These are phyloP conservation scores for Chamaecrista fasciculata DNA, from an alignment of 306 rosid species.

Conservation along the genomic window DNA sequence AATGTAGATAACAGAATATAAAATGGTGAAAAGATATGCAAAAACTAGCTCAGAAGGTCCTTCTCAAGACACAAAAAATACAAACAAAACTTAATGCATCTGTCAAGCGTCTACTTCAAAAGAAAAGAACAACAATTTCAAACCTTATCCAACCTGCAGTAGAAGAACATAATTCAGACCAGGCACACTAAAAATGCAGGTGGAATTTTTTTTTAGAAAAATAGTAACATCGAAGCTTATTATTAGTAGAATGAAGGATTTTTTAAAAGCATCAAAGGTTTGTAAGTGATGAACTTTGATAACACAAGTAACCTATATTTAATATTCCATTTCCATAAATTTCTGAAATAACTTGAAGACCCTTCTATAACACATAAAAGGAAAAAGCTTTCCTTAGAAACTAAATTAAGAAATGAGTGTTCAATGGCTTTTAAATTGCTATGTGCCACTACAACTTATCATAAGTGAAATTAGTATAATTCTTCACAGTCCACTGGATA, in stretches of 20 bases:
- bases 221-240: not conserved
- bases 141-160: slow-evolving; percentile 15
- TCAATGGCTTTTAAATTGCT: not conserved
- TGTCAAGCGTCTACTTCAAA: slow-evolving; percentile 5
- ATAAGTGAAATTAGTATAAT: not conserved
- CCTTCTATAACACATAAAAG: not conserved
- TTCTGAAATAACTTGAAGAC: not conserved
- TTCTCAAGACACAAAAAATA: not conserved
- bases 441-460: not conserved
- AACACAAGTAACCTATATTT: not conserved
- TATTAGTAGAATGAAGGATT: not conserved
- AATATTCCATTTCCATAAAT: slow-evolving; percentile 5
- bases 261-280: not conserved
- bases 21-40: not conserved
- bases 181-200: not conserved
- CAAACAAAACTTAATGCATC: slow-evolving; percentile 1
- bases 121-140: not conserved
- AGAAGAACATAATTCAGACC: not conserved
- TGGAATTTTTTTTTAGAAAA: not conserved
- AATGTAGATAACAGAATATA: not conserved
- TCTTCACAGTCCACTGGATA: not conserved
- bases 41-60: not conserved
- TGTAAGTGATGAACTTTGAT: not conserved
- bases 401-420: too few species aligned
- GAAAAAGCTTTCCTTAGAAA: not conserved